Evolutionary conservation across 2,329 filamentous ascomycete genomes (phyloP).

Genomic region (Colletotrichum sansevieriae): DNA sequence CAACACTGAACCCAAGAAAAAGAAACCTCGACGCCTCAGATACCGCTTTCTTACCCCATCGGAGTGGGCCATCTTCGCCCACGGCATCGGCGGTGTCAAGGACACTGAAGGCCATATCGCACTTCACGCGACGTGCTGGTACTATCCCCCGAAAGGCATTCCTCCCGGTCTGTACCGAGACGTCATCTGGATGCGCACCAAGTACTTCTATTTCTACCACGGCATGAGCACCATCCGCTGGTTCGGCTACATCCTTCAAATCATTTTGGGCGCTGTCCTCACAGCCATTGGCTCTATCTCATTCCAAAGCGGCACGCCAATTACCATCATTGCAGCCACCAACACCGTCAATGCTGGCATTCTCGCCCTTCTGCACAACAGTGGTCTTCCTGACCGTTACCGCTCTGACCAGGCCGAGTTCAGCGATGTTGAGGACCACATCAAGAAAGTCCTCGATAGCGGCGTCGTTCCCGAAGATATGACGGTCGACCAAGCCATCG

Average conservation of each 20-base stretch:
- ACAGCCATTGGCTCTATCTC: constrained; percentile 63
- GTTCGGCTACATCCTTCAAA: constrained; percentile 62
- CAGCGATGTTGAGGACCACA: constrained; percentile 61
- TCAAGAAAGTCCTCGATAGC: constrained; percentile 64
- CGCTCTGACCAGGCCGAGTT: constrained; percentile 64
- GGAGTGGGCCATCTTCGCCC: constrained; percentile 62
- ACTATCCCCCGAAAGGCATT: constrained; percentile 63
- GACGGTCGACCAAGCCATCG: constrained; percentile 60
- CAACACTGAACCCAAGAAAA: constrained; percentile 7
- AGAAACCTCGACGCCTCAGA: constrained; percentile 29
- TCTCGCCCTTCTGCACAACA: constrained; percentile 66
- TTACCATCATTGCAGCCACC: constrained; percentile 61
- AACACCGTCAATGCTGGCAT: constrained; percentile 65
- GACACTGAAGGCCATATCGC: constrained; percentile 59
- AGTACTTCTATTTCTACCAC: constrained; percentile 60
- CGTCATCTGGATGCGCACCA: constrained; percentile 58
- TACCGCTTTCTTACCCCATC: constrained; percentile 57
- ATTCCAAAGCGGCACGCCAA: constrained; percentile 52
- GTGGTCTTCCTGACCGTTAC: constrained; percentile 65
- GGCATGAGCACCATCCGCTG: constrained; percentile 58
- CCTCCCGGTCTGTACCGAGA: constrained; percentile 64
- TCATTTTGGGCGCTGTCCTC: constrained; percentile 62
- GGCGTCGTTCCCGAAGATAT: constrained; percentile 58
- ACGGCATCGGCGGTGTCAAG: constrained; percentile 60
- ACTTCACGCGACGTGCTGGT: constrained; percentile 56